Conservation (phyloP, 495 filamentous ascomycete species). For the Podospora sp. region DNA sequence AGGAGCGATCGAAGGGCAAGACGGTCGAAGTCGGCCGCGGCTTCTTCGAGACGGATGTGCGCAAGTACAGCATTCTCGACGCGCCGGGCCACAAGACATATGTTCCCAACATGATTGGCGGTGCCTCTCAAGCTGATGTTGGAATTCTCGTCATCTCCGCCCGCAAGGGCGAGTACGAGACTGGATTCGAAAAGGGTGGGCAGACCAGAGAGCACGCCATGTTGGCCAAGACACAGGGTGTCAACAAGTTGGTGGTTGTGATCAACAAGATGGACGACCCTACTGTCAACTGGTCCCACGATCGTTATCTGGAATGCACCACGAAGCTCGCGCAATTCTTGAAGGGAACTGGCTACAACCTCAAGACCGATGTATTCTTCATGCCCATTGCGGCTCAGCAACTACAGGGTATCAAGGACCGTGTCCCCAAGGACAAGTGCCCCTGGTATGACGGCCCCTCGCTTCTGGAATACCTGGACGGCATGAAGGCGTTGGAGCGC, state of each 20-base stretch:
- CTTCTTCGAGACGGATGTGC: constrained; percentile 91
- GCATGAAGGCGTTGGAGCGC: constrained; percentile 88
- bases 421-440: constrained; percentile 72
- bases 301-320: constrained; percentile 88
- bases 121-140: constrained; percentile 91
- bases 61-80: constrained; percentile 90
- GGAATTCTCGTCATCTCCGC: constrained; percentile 95
- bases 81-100: constrained; percentile 97
- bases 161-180: constrained; percentile 98
- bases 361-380: constrained; percentile 85
- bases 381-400: constrained; percentile 96
- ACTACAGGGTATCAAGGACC: constrained; percentile 82
- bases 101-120: constrained; percentile 95
- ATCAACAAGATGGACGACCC: constrained; percentile 99
- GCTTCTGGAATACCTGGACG: constrained; percentile 87
- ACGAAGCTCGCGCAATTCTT: constrained; percentile 86
- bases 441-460: constrained; percentile 93
- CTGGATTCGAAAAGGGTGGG: constrained; percentile 98
- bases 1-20: constrained; percentile 96
- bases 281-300: constrained; percentile 93
- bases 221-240: constrained; percentile 96
- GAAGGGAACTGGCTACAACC: constrained; percentile 87
- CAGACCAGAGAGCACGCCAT: constrained; percentile 98
- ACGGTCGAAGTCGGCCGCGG: constrained; percentile 96
- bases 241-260: constrained; percentile 88